phyloP scores from a whole-genome alignment of 306 rosid genomes.

The Citrullus colocynthis region DNA sequence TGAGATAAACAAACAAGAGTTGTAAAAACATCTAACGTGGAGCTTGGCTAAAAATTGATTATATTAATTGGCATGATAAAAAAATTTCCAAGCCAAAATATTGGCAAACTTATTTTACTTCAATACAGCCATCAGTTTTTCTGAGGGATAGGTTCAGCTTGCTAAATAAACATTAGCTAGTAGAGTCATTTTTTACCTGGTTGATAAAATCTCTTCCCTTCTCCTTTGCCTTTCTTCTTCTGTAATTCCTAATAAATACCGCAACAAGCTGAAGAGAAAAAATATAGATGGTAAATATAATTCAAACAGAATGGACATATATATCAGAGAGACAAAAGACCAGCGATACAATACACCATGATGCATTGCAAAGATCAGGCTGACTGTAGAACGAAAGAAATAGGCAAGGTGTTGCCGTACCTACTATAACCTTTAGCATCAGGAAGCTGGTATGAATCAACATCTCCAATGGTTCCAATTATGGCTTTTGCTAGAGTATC shows the following conservation, averaged over 20 bases:
- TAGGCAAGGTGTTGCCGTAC: conserved; percentile 23
- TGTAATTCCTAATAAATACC: conserved; percentile 69
- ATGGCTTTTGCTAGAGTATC: conserved; percentile 78
- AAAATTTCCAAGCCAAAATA: background rate
- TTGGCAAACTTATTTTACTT: background rate
- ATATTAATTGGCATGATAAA: background rate
- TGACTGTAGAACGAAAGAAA: background rate
- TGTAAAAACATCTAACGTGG: background rate
- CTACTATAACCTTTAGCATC: conserved; percentile 99
- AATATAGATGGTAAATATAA: background rate
- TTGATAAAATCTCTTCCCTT: conserved; percentile 82
- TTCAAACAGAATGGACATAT: background rate
- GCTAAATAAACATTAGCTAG: background rate
- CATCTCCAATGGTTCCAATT: conserved; percentile 95
- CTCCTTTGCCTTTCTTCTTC: conserved; percentile 86
- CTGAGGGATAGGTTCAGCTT: background rate
- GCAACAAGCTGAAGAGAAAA: conserved; percentile 29
- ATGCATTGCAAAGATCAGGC: background rate
- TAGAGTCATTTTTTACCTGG: conserved; percentile 38
- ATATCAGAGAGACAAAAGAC: background rate
- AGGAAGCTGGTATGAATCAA: conserved; percentile 94
- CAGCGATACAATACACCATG: background rate
- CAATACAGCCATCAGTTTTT: background rate
- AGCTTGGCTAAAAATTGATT: background rate
- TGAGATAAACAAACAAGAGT: background rate